A percentile compares a stretch with the other conserved stretches of the same genome.
Conservation (phyloP, 2,329 filamentous ascomycete genomes). For the Gyromitra esculenta region DNA sequence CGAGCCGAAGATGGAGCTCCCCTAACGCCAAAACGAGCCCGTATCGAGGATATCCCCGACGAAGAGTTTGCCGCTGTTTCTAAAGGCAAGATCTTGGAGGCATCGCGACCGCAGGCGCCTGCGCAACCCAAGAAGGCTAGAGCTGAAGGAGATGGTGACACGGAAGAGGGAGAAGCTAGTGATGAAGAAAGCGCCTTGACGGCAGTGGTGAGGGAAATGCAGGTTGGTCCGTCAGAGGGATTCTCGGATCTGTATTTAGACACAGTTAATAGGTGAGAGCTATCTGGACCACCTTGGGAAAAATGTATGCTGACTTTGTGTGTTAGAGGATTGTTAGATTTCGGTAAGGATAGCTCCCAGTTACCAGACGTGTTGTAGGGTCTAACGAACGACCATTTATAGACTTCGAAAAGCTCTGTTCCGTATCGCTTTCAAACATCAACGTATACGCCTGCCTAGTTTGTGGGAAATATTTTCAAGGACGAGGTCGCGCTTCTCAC, state of each 20-base stretch:
- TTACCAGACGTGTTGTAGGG: background rate
- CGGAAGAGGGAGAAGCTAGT: constrained; percentile 62
- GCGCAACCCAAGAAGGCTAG: constrained; percentile 58
- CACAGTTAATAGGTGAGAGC: constrained; percentile 70
- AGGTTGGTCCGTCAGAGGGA: constrained; percentile 73
- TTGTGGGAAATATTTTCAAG: constrained; percentile 97
- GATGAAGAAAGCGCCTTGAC: constrained; percentile 58
- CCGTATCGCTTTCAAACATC: constrained; percentile 93
- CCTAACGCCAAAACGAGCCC: constrained; percentile 54
- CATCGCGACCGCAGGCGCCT: constrained; percentile 50
- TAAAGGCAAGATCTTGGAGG: constrained; percentile 50
- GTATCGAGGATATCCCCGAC: constrained; percentile 54
- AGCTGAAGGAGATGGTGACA: constrained; percentile 60
- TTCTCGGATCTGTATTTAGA: constrained; percentile 98
- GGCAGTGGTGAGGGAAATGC: constrained; percentile 69
- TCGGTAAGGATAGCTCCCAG: constrained; percentile 30
- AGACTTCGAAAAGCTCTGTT: constrained; percentile 98
- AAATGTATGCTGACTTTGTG: constrained; percentile 11
- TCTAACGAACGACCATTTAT: constrained; percentile 60
- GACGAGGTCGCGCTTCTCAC: constrained; percentile 89
- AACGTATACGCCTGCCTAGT: constrained; percentile 98
- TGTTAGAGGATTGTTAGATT: constrained; percentile 53
- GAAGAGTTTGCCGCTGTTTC: constrained; percentile 54
- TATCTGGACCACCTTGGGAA: background rate
- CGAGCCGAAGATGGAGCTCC: constrained; percentile 66